Percentiles rank a stretch among this genome's conserved stretches.
phyloP scores from a whole-genome alignment of 768 basidiomycete genomes.

The Pleurotus pulmonarius region DNA sequence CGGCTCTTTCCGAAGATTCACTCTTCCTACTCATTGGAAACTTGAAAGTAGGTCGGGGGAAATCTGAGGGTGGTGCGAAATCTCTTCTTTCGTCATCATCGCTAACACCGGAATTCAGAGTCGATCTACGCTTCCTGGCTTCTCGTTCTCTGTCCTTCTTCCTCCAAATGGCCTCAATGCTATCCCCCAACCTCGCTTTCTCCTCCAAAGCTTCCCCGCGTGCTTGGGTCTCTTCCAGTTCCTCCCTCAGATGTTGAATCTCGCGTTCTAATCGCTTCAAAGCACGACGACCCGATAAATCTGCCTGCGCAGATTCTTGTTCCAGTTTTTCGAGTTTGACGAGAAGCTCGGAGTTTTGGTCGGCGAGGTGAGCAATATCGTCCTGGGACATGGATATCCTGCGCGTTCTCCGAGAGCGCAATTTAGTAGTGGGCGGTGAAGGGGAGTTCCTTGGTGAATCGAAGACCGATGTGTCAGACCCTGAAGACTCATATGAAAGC shows the following conservation, averaged over 20 bases:
- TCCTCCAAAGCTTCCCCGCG: constrained; percentile 70
- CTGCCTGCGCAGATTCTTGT: constrained; percentile 60
- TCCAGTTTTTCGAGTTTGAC: constrained; percentile 75
- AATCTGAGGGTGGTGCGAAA: constrained; percentile 50
- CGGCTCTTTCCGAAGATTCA: neutral
- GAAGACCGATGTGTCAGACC: constrained; percentile 11
- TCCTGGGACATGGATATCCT: constrained; percentile 63
- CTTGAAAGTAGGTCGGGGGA: neutral
- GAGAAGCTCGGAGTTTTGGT: constrained; percentile 81
- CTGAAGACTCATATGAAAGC: constrained; percentile 17
- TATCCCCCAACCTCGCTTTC: constrained; percentile 45
- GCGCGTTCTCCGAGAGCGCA: constrained; percentile 27
- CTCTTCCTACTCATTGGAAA: neutral
- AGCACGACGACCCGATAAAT: constrained; percentile 64
- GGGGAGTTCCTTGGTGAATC: constrained; percentile 16
- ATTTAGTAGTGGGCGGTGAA: constrained; percentile 19
- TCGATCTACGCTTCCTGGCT: constrained; percentile 26
- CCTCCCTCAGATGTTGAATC: constrained; percentile 67
- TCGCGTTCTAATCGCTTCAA: constrained; percentile 77
- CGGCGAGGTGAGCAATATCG: constrained; percentile 68
- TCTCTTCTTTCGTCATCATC: constrained; percentile 36
- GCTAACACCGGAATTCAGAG: constrained; percentile 24
- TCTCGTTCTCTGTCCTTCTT: constrained; percentile 40
- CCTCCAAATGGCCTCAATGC: constrained; percentile 38
- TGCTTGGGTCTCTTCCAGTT: constrained; percentile 73